Evolutionary conservation across 768 basidiomycete genomes (phyloP).

Genomic region (Cubamyces sp.): DNA sequence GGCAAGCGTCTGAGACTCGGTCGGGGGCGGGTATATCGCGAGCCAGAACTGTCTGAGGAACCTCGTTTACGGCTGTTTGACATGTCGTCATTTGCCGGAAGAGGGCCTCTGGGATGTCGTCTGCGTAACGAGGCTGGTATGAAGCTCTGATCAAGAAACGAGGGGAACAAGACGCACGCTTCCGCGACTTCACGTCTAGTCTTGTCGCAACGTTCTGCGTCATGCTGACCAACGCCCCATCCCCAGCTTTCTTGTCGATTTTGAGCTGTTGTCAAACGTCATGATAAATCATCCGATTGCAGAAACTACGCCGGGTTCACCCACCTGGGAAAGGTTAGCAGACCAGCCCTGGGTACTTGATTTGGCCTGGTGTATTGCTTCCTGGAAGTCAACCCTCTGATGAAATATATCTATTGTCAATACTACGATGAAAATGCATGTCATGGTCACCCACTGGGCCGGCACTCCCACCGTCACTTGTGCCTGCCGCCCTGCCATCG

Average conservation of each 20-base stretch:
- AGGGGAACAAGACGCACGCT: constrained; percentile 51
- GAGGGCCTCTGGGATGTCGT: constrained; percentile 77
- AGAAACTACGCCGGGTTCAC: constrained; percentile 19
- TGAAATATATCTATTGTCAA: constrained; percentile 4
- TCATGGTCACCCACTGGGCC: constrained; percentile 27
- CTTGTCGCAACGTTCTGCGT: constrained; percentile 79
- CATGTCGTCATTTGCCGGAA: constrained; percentile 86
- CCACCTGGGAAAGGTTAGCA: constrained; percentile 56
- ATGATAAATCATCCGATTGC: neutral
- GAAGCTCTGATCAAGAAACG: neutral
- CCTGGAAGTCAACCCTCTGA: constrained; percentile 53
- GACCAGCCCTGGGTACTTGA: constrained; percentile 61
- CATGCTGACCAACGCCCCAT: constrained; percentile 72
- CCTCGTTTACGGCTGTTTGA: constrained; percentile 92
- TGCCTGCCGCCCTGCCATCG: constrained; percentile 52
- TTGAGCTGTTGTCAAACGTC: constrained; percentile 51
- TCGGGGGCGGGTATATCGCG: constrained; percentile 75
- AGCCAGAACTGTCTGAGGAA: constrained; percentile 97
- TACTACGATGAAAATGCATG: neutral
- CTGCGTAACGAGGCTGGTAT: constrained; percentile 42
- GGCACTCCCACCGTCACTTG: constrained; percentile 21
- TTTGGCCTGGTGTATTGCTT: constrained; percentile 52
- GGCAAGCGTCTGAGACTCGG: constrained; percentile 55
- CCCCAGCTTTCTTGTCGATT: constrained; percentile 68
- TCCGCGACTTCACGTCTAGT: constrained; percentile 65